Evolutionary conservation across 2,329 filamentous ascomycete genomes (phyloP).

Genomic region (Venturia pyrina): DNA sequence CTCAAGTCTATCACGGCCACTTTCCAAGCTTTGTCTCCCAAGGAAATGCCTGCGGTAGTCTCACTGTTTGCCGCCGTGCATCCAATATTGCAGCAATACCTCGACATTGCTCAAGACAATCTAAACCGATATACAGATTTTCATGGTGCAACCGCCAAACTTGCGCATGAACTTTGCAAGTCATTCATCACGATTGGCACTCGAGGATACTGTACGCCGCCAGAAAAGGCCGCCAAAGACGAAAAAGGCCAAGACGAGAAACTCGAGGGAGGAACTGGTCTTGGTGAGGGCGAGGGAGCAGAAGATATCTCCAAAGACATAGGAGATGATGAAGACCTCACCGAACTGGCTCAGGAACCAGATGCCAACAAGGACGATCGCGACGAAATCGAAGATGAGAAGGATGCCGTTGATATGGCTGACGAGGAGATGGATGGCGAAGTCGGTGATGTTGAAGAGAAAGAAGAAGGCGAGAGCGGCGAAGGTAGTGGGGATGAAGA

Average conservation of each 20-base stretch:
- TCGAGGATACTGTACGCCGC: constrained; percentile 84
- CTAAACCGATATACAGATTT: constrained; percentile 50
- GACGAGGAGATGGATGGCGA: constrained; percentile 87
- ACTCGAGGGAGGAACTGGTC: constrained; percentile 80
- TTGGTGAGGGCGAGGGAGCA: constrained; percentile 88
- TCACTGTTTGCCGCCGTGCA: constrained; percentile 51
- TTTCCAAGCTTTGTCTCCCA: background rate
- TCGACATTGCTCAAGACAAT: constrained; percentile 47
- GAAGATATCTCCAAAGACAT: constrained; percentile 99
- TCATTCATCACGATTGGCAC: constrained; percentile 69
- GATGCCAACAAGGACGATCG: constrained; percentile 46
- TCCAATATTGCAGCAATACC: constrained; percentile 69
- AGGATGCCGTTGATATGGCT: constrained; percentile 86
- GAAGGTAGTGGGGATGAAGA: constrained; percentile 48
- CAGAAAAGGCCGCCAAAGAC: constrained; percentile 56
- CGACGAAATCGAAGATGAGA: constrained; percentile 64
- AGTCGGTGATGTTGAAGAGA: constrained; percentile 48
- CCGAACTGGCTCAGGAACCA: constrained; percentile 79
- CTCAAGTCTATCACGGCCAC: background rate
- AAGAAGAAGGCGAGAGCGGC: constrained; percentile 50
- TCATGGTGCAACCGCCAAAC: constrained; percentile 61
- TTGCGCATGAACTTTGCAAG: constrained; percentile 65
- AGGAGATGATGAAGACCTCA: constrained; percentile 82
- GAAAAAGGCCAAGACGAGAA: constrained; percentile 63
- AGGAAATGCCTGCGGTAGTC: constrained; percentile 35